phyloP scores from a whole-genome alignment of 75 land plant genomes.

The Chamaecyparis obtusa region DNA sequence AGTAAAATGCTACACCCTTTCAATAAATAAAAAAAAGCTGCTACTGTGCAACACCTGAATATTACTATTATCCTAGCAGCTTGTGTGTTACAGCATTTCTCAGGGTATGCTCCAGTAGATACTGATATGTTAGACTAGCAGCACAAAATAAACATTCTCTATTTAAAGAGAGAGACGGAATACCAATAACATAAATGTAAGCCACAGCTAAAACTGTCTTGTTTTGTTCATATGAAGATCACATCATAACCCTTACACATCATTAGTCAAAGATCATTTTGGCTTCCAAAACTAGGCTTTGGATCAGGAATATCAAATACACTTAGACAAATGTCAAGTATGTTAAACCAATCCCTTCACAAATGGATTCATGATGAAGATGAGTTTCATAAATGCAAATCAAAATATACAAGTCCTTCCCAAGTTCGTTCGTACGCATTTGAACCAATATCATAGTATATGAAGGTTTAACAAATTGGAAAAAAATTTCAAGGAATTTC shows the following conservation, averaged over 20 bases:
- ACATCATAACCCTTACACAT: not conserved
- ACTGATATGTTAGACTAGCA: not conserved
- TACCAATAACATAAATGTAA: not conserved
- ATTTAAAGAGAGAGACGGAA: not conserved
- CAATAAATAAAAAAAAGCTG: not conserved
- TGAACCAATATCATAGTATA: not conserved
- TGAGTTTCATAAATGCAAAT: not conserved
- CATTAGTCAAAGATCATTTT: not conserved
- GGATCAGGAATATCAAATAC: not conserved
- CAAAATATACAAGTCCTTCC: not conserved
- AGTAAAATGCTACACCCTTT: no score
- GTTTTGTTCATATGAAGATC: no score
- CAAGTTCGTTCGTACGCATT: not conserved
- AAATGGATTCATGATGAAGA: not conserved
- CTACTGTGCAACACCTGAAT: not conserved
- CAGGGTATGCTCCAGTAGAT: not conserved
- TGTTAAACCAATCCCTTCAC: not conserved
- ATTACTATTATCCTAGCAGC: not conserved
- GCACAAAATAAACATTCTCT: not conserved
- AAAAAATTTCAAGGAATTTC: no score
- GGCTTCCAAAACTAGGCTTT: not conserved
- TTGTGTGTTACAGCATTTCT: not conserved
- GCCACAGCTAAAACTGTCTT: not conserved
- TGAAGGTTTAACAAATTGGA: not conserved
- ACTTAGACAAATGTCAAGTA: not conserved